Percentiles rank a stretch among this genome's conserved stretches.
phyloP scores from a whole-genome alignment of 2,329 filamentous ascomycete genomes.

The Stromatinia cepivora region DNA sequence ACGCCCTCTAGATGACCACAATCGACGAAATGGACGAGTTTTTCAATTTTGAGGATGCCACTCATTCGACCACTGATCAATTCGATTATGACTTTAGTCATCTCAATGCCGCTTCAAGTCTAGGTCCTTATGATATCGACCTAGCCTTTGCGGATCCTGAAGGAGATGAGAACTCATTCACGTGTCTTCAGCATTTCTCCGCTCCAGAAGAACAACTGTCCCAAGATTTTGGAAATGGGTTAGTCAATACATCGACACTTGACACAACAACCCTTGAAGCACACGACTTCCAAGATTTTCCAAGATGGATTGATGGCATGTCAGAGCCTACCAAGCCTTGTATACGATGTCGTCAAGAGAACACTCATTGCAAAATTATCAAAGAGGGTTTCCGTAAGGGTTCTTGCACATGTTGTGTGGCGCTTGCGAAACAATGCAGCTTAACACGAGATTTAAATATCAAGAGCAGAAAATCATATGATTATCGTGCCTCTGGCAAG shows the following conservation, averaged over 20 bases:
- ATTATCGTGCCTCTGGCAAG: slow-evolving; percentile 18
- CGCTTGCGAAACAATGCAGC: slow-evolving; percentile 59
- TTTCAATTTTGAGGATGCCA: slow-evolving; percentile 60
- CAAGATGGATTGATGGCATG: slow-evolving; percentile 40
- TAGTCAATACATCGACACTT: slow-evolving; percentile 32
- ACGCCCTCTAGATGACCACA: slow-evolving; percentile 43
- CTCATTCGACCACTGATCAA: slow-evolving; percentile 24
- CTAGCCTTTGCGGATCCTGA: slow-evolving; percentile 56
- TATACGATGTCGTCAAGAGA: slow-evolving; percentile 51
- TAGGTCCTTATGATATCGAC: slow-evolving; percentile 48
- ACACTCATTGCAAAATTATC: slow-evolving; percentile 61
- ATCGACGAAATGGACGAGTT: slow-evolving; percentile 57
- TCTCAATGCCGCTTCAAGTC: slow-evolving; percentile 15
- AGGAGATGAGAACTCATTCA: slow-evolving; percentile 61
- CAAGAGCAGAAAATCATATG: background rate
- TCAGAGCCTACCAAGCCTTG: slow-evolving; percentile 47
- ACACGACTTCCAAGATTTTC: slow-evolving; percentile 47
- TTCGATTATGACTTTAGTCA: slow-evolving; percentile 13
- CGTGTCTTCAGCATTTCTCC: slow-evolving; percentile 59
- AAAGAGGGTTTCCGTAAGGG: slow-evolving; percentile 59
- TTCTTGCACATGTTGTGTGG: slow-evolving; percentile 63
- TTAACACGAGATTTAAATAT: slow-evolving; percentile 45
- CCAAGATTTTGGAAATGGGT: slow-evolving; percentile 36
- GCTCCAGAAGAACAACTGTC: slow-evolving; percentile 41
- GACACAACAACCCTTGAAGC: slow-evolving; percentile 42